Evolutionary conservation across 495 filamentous ascomycete species (phyloP).

Genomic region (Entonaema liquescens): DNA sequence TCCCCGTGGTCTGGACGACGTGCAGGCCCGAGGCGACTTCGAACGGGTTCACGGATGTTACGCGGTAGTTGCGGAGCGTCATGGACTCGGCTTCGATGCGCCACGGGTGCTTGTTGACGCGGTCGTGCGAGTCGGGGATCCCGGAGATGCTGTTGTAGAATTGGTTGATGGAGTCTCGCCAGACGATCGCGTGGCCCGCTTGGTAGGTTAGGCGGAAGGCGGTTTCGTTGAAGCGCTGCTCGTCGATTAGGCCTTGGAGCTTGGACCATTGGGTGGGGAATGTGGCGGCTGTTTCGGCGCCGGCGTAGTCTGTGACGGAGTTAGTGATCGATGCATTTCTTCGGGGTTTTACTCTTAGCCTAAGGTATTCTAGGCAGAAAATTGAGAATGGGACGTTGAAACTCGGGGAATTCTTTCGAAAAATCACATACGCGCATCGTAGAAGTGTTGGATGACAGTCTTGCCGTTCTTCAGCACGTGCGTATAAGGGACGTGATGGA

Average conservation of each 20-base stretch:
- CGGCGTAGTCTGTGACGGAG: conserved; percentile 59
- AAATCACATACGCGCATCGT: conserved; percentile 60
- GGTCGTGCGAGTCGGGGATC: conserved; percentile 62
- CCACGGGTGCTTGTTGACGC: conserved; percentile 67
- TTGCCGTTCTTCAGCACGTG: conserved; percentile 69
- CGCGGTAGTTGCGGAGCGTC: conserved; percentile 62
- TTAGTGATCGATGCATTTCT: background rate
- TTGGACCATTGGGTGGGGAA: conserved; percentile 64
- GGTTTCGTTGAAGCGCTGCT: conserved; percentile 67
- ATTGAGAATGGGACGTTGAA: background rate
- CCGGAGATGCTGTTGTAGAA: conserved; percentile 69
- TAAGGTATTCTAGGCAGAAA: too few species aligned
- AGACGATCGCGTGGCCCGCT: conserved; percentile 73
- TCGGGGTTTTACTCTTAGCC: background rate
- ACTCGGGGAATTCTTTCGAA: background rate
- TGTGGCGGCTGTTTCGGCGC: conserved; percentile 65
- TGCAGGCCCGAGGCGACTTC: conserved; percentile 60
- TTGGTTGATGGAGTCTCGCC: conserved; percentile 70
- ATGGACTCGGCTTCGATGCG: conserved; percentile 73
- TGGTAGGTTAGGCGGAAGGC: conserved; percentile 68
- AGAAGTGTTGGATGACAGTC: conserved; percentile 80
- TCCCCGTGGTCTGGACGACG: conserved; percentile 46
- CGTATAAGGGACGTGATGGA: conserved; percentile 78
- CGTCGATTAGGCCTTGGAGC: conserved; percentile 65
- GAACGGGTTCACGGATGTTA: conserved; percentile 60